A percentile compares a stretch with the other conserved stretches of the same genome.
These are phyloP conservation scores for Cantharellus cinnabarinus DNA, from an alignment of 768 basidiomycete genomes.

Conservation along the genomic window DNA sequence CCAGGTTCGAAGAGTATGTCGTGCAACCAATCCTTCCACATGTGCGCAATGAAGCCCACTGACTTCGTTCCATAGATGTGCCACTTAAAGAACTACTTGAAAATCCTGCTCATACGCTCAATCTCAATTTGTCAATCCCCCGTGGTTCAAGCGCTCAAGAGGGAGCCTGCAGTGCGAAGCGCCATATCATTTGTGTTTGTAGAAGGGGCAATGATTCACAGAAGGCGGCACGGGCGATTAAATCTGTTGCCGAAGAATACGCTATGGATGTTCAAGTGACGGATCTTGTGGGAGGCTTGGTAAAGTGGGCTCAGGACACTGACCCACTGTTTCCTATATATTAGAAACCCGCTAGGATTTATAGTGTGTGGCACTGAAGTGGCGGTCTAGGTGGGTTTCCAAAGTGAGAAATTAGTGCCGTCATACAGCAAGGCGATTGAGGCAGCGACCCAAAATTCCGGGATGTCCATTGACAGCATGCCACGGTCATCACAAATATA, in stretches of 20 bases:
- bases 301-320: conserved; percentile 57
- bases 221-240: conserved; percentile 34
- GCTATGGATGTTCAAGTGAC: conserved; percentile 18
- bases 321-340: conserved; percentile 68
- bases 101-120: conserved; percentile 31
- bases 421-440: too few relatives aligned
- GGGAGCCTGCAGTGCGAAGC: not conserved
- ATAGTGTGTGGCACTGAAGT: not conserved
- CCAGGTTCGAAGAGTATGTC: conserved; percentile 50
- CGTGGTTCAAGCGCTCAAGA: not conserved
- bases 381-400: too few relatives aligned
- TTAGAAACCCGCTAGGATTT: conserved; percentile 15
- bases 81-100: conserved; percentile 46
- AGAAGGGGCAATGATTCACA: conserved; percentile 87
- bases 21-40: not conserved
- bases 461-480: too few relatives aligned
- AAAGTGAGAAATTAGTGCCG: too few relatives aligned
- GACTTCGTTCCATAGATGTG: conserved; percentile 31
- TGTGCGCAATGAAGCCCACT: not conserved
- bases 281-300: conserved; percentile 66
- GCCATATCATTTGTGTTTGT: conserved; percentile 40
- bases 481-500: too few relatives aligned
- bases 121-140: conserved; percentile 4
- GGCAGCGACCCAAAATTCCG: too few relatives aligned
- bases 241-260: not conserved